phyloP scores from a whole-genome alignment of 2,329 filamentous ascomycete genomes.

The Elsinoe fawcettii region DNA sequence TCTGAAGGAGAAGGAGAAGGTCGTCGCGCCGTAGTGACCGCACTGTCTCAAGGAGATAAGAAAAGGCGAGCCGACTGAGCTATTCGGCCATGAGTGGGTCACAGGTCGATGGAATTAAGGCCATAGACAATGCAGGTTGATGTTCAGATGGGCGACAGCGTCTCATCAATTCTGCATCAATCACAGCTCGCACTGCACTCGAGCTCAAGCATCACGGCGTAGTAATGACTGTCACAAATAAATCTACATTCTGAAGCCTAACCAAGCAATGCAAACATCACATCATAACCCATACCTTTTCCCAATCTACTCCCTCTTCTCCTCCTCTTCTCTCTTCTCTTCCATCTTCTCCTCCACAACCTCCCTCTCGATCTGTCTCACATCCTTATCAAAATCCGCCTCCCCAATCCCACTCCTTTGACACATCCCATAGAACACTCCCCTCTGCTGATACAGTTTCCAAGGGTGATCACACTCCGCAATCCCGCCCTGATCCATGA shows the following conservation, averaged over 20 bases:
- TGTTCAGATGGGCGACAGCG: background rate
- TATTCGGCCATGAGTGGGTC: too few species aligned
- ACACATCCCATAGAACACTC: slow-evolving; percentile 86
- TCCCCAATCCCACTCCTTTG: slow-evolving; percentile 69
- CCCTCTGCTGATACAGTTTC: slow-evolving; percentile 61
- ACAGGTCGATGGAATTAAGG: background rate
- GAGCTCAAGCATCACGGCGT: background rate
- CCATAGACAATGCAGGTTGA: background rate
- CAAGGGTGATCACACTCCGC: slow-evolving; percentile 76
- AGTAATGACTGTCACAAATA: background rate
- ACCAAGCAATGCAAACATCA: background rate
- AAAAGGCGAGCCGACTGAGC: background rate
- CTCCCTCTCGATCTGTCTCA: slow-evolving; percentile 25
- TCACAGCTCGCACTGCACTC: background rate
- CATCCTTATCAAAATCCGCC: slow-evolving; percentile 38
- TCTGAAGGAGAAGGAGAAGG: slow-evolving; percentile 58
- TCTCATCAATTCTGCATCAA: background rate
- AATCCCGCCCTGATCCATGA: slow-evolving; percentile 86
- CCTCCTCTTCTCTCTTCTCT: background rate
- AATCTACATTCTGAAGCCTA: slow-evolving; percentile 1
- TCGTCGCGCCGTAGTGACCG: slow-evolving; percentile 16
- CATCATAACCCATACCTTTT: background rate
- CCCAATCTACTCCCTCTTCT: background rate
- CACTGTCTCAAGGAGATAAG: background rate
- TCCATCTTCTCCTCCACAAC: slow-evolving; percentile 25